Conservation (phyloP, 345 rosid genomes). For the Pistacia atlantica region DNA sequence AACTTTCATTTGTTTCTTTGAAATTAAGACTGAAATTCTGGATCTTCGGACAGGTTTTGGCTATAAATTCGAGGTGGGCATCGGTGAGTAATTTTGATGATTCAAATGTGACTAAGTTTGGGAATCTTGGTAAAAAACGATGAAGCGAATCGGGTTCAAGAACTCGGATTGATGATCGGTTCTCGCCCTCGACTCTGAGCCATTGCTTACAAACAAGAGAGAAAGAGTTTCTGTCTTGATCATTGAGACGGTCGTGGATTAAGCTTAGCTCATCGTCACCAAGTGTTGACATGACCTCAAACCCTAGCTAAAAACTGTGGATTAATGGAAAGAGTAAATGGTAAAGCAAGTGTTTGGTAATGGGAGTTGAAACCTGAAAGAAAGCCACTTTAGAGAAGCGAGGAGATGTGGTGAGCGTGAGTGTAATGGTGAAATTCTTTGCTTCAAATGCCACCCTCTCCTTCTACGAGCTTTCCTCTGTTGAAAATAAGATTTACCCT, state of each 20-base stretch:
- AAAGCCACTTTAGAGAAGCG: neutral
- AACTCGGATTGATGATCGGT: conserved; percentile 41
- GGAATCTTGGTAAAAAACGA: conserved; percentile 46
- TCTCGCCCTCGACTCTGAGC: conserved; percentile 43
- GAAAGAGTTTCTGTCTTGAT: conserved; percentile 33
- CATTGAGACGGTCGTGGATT: conserved; percentile 33
- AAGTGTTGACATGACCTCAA: conserved; percentile 26
- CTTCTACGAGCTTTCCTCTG: too few relatives aligned
- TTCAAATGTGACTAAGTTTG: conserved; percentile 33
- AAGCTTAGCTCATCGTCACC: conserved; percentile 46
- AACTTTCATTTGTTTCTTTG: conserved; percentile 7
- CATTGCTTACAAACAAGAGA: conserved; percentile 50
- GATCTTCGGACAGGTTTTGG: conserved; percentile 37
- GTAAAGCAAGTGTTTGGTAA: neutral
- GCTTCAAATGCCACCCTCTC: neutral
- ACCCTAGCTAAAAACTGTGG: neutral
- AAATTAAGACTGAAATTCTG: conserved; percentile 33
- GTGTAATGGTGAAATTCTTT: neutral
- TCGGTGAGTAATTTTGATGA: conserved; percentile 18
- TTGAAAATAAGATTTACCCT: too few relatives aligned
- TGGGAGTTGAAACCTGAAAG: neutral
- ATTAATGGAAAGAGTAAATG: neutral
- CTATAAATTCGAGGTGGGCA: conserved; percentile 36
- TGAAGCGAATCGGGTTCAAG: conserved; percentile 34
- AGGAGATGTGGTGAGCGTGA: neutral